A percentile compares a stretch with the other conserved stretches of the same genome.
phyloP scores from a whole-genome alignment of 208 protist species.

The Trypanosoma lewisi region DNA sequence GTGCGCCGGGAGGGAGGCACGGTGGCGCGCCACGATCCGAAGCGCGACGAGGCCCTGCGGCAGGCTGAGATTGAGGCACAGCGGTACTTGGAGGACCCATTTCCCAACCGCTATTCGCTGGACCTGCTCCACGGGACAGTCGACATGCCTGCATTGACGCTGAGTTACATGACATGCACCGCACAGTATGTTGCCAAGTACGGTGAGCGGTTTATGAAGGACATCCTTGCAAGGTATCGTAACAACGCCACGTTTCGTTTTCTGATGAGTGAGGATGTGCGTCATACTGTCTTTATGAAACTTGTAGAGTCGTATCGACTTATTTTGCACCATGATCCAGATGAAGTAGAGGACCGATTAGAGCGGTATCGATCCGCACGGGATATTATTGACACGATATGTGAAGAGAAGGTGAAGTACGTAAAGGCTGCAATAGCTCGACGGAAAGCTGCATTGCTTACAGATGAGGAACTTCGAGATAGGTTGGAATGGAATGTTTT shows the following conservation, averaged over 20 bases:
- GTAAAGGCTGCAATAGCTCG: constrained; percentile 71
- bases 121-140: constrained; percentile 64
- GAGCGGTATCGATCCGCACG: constrained; percentile 44
- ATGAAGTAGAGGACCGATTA: constrained; percentile 75
- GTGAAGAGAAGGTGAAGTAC: constrained; percentile 75
- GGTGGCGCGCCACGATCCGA: constrained; percentile 38
- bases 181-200: constrained; percentile 90
- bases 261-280: constrained; percentile 70
- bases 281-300: constrained; percentile 63
- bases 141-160: constrained; percentile 59
- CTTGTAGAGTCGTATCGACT: constrained; percentile 78
- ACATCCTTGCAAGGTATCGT: constrained; percentile 52
- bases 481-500: constrained; percentile 82
- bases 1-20: constrained; percentile 64
- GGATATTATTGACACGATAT: constrained; percentile 59
- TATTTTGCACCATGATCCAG: constrained; percentile 60
- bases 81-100: constrained; percentile 74
- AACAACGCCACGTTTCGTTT: constrained; percentile 76
- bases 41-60: constrained; percentile 65
- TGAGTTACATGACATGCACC: constrained; percentile 71
- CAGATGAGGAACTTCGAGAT: constrained; percentile 80
- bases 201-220: constrained; percentile 67
- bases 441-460: constrained; percentile 75
- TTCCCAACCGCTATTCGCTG: constrained; percentile 67
- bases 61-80: constrained; percentile 74